A percentile compares a stretch with the other conserved stretches of the same genome.
Conservation (phyloP, 176 grass and related monocot species). For the Tillandsia leiboldiana region DNA sequence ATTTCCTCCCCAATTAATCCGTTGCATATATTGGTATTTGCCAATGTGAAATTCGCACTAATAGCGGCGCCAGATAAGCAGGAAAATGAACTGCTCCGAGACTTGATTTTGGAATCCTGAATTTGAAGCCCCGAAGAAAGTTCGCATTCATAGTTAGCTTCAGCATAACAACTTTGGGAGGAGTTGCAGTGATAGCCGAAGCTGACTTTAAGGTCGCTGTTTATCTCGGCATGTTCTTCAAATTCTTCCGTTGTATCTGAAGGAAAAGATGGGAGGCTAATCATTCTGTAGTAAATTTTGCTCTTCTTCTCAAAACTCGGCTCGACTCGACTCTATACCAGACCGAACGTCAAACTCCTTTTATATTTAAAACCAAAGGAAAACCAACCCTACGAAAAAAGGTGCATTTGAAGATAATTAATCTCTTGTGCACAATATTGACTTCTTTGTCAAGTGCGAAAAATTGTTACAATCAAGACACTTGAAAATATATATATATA, state of each 20-base stretch:
- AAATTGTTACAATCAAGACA: too few relatives aligned
- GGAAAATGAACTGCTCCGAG: slow-evolving; percentile 76
- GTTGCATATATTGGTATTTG: slow-evolving; percentile 96
- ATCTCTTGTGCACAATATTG: background rate
- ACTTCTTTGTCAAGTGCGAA: background rate
- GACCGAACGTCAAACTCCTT: background rate
- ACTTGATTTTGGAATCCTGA: slow-evolving; percentile 38
- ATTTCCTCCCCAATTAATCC: slow-evolving; percentile 87
- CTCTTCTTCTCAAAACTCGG: too few relatives aligned
- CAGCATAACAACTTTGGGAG: slow-evolving; percentile 21
- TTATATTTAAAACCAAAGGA: background rate
- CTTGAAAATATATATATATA: too few relatives aligned
- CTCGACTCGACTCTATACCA: too few relatives aligned
- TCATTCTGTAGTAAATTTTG: background rate
- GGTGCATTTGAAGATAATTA: background rate
- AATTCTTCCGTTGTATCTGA: slow-evolving; percentile 9
- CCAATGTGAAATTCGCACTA: slow-evolving; percentile 90
- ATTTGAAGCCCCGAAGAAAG: slow-evolving; percentile 29
- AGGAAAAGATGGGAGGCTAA: background rate
- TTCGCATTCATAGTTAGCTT: slow-evolving; percentile 34
- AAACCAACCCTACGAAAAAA: slow-evolving; percentile 9
- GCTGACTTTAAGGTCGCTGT: slow-evolving; percentile 19
- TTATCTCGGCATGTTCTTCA: background rate
- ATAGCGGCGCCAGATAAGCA: slow-evolving; percentile 95
- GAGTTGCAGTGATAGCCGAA: slow-evolving; percentile 22